Base-by-base conservation (phyloP, 768 basidiomycete genomes). In the Mycena belliarum region DNA sequence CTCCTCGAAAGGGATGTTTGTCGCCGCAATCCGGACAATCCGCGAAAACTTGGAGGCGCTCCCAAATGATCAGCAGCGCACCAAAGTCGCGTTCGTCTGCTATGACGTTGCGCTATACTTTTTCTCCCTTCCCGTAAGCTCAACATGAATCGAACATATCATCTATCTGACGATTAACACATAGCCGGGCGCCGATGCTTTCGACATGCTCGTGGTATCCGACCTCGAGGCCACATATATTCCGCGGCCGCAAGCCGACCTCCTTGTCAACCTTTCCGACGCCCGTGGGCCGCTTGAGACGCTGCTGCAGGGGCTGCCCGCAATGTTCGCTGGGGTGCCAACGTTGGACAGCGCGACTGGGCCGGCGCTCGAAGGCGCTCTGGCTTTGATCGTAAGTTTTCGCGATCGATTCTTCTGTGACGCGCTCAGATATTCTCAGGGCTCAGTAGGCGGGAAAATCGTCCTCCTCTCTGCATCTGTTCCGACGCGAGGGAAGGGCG, bases 151-250 rank as follows among this genome's bases (percentile, higher is more conserved):
- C 2, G n/a, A 29, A n/a, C 20, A n/a, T 10, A 18, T 38, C 37
- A 5, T n/a, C 18, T 38, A 38, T n/a, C 6, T n/a, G 18, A 38
- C 18, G 37, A 8, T 20, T 26, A 6, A 25, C 42, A 25, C 2
- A 16, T 37, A 48, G 59, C 53, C 48, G 3, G 38, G 33, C 6
- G 26, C 48, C 18, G 37, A 43, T 1, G 14, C 4, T 60, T 41
- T 83, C 6, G 72, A 74, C 11, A 86, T 88, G 83, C 78, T 88
- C 32, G 86, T 88, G 54, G 83, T 87, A 2, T 82, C 83, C 7
- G 86, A 88, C 65, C 70, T 87, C 24, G 81, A 85, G 50, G 86
- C 87, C 64, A 80, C 85, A 35, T 87, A 84, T 75, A 72, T 87
- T 28, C 86, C 86, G 9, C 81, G 82, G 1, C 82, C 83, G 9